Base-by-base conservation (phyloP, 352 stramenopile genomes). In the Globisporangium polare region DNA sequence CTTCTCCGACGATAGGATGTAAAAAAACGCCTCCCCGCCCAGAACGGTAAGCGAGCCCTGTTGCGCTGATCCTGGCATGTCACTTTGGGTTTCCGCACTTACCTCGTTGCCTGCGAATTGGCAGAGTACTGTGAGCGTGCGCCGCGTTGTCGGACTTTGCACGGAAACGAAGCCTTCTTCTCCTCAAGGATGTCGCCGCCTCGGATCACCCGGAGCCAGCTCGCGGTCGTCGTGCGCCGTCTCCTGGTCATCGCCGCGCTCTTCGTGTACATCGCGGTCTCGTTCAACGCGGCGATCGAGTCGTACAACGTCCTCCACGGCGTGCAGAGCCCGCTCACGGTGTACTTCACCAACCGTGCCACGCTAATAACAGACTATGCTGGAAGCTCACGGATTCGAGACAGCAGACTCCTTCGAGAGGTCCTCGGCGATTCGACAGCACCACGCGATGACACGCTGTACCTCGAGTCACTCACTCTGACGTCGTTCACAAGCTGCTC, bases 401-500 rank as follows among this genome's bases (percentile, higher is more conserved):
- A 80, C 5, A 78, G 70, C n/a, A 64, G 58, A 17, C 41, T 83
- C 4, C 51, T 80, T n/a, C 49, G 33, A 15, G 33, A 73, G 15
- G 43, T 73, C 2, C 43, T 83, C 9, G 42, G 46, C 13, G 65
- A 64, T 9, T 58, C 63, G 53, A 83, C 76, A 3, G 63, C 64
- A 1, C 71, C 61, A 4, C 66, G 66, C 6, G 59, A 60, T 7
- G 63, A 71, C 12, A 71, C 73, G 1, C 17, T 86, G 1, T 86
- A 58, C 45, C 49, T 81, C 12, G 58, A 75, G 53, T 29, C 43
- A 20, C 27, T 10, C 4, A 66, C 65, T 8, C 60, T 43, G 26
- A 70, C 55, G 1, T 60, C 67, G 0, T 68, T 71, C 27, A 62
- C 62, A 0, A 56, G 42, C n/a, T 78, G 72, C 35, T 66, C 57